Base-by-base conservation (phyloP, 768 basidiomycete genomes). In the Podaxis sp. region DNA sequence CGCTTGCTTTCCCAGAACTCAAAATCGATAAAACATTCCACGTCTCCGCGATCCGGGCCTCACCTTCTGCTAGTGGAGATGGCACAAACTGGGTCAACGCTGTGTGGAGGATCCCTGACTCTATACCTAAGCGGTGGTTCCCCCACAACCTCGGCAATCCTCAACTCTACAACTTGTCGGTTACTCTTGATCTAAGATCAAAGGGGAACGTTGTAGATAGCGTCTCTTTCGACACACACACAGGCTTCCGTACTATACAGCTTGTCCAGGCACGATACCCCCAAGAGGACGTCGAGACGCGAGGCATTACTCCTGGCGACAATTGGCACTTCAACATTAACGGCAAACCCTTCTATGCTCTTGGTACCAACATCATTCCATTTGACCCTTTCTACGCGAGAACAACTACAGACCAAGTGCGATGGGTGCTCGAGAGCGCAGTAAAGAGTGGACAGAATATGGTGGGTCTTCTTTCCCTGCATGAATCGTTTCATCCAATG, bases 311-410 rank as follows among this genome's bases (percentile, higher is more conserved):
- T 0, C 83, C 85, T 1, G 84, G 85, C 6, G 83, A 87, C 64
- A 78, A 85, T 65, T 85, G 83, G 80, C 83, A 85, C 68, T 86
- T 86, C 67, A 76, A 81, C 63, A 76, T 86, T 61, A 85, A 86
- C 56, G 85, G 85, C 9, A 79, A 79, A 67, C 77, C 78, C 13
- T 84, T 86, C 66, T 85, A 83, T 63, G 80, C 77, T 55, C 74
- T 79, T 8, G 84, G 85, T 8, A 84, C 82, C 25, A 86, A 85
- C 58, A 78, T 85, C 65, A 84, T 86, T 60, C 85, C 85, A 1
- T 85, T 84, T 65, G 85, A 87, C 70, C 81, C 82, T 7, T 86
- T 87, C 69, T 85, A 85, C 63, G 72, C 82, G 33, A 74, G 85
- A 43, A 80, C 75, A 12, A 78, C 79, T 9, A 76, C 80, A 11